phyloP scores from a whole-genome alignment of 2,329 filamentous ascomycete genomes.

The Penicillium sumatraense region DNA sequence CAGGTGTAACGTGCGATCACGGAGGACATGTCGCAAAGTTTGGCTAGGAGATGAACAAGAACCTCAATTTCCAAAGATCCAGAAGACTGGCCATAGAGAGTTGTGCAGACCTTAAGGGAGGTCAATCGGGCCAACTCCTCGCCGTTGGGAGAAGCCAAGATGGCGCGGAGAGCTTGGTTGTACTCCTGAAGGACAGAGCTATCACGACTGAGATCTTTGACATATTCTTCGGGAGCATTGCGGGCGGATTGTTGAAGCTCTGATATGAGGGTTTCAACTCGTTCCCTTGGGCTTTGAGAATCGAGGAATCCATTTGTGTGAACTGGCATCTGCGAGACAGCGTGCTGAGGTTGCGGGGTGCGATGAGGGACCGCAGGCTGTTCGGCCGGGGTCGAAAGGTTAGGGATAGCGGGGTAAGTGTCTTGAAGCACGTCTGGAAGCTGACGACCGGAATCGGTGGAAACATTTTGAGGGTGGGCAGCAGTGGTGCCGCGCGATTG shows the following conservation, averaged over 20 bases:
- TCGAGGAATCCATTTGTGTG: slow-evolving; percentile 63
- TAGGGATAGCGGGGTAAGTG: slow-evolving; percentile 62
- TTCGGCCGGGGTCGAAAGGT: slow-evolving; percentile 66
- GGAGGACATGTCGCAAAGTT: slow-evolving; percentile 65
- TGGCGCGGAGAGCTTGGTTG: slow-evolving; percentile 59
- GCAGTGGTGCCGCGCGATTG: slow-evolving; percentile 71
- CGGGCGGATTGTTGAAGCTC: slow-evolving; percentile 62
- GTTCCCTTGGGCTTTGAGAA: slow-evolving; percentile 56
- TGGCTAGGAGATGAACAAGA: slow-evolving; percentile 63
- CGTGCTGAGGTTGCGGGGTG: slow-evolving; percentile 56
- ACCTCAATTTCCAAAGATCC: slow-evolving; percentile 66
- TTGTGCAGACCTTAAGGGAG: slow-evolving; percentile 61
- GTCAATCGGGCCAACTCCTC: slow-evolving; percentile 61
- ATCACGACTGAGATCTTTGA: slow-evolving; percentile 60
- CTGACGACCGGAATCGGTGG: slow-evolving; percentile 64
- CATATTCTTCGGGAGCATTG: slow-evolving; percentile 61
- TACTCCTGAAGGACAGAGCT: slow-evolving; percentile 62
- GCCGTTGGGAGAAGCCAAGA: slow-evolving; percentile 60
- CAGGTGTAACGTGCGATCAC: slow-evolving; percentile 58
- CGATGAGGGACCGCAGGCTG: slow-evolving; percentile 65
- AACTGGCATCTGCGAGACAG: slow-evolving; percentile 37
- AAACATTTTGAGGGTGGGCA: slow-evolving; percentile 59
- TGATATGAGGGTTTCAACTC: slow-evolving; percentile 58
- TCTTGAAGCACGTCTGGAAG: slow-evolving; percentile 67
- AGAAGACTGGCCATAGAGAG: slow-evolving; percentile 60